Conservation (phyloP, 2,329 filamentous ascomycete species). For the Microdochium paspali region DNA sequence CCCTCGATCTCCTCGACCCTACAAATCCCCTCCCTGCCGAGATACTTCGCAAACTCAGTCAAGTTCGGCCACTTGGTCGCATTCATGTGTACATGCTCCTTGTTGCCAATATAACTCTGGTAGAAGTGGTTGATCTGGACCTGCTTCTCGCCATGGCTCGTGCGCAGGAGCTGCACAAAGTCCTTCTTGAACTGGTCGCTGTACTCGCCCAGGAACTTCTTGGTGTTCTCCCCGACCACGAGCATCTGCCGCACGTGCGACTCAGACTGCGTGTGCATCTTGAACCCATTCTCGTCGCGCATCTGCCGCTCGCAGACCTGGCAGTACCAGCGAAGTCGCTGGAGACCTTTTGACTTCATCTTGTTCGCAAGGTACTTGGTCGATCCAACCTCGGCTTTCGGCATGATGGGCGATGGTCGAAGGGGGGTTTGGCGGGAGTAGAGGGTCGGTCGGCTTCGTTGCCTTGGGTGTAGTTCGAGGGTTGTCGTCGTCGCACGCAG, state of each 20-base stretch:
- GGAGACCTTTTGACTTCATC: conserved; percentile 71
- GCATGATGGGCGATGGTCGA: conserved; percentile 51
- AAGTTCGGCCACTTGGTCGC: conserved; percentile 80
- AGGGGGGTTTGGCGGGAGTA: background rate
- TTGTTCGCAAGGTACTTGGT: conserved; percentile 88
- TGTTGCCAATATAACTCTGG: conserved; percentile 82
- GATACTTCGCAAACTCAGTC: conserved; percentile 80
- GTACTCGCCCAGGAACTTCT: conserved; percentile 75
- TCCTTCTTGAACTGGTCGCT: conserved; percentile 73
- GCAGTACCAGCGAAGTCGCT: conserved; percentile 87
- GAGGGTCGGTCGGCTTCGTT: background rate
- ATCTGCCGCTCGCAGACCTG: conserved; percentile 69
- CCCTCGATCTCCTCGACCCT: conserved; percentile 73
- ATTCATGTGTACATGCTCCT: conserved; percentile 90
- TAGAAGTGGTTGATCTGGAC: conserved; percentile 91
- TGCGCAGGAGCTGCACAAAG: conserved; percentile 68
- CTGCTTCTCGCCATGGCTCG: conserved; percentile 82
- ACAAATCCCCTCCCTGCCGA: conserved; percentile 81
- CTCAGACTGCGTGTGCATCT: conserved; percentile 78
- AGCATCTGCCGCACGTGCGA: conserved; percentile 86
- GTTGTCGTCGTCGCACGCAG: too few relatives aligned
- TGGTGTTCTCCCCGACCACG: conserved; percentile 76
- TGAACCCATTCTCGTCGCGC: conserved; percentile 84
- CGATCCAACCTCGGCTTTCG: conserved; percentile 82
- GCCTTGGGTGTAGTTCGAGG: too few relatives aligned